Conservation (phyloP, 2,329 filamentous ascomycete genomes). For the Sordariomycetes sp. region DNA sequence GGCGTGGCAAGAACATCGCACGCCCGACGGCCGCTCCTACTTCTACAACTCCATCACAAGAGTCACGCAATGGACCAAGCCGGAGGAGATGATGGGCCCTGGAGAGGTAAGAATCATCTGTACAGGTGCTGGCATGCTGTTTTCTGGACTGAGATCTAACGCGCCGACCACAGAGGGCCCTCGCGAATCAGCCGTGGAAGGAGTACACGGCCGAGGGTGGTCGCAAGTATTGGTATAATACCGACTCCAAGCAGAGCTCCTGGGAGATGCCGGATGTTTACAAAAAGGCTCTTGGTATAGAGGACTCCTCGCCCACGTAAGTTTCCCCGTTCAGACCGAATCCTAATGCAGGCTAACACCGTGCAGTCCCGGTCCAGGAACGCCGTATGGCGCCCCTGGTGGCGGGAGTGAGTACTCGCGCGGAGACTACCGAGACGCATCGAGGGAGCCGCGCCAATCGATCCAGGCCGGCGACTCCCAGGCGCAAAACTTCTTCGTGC, state of each 20-base stretch:
- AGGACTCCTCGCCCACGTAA: conserved; percentile 33
- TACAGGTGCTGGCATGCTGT: neutral
- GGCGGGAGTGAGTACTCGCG: conserved; percentile 11
- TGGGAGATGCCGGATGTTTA: conserved; percentile 90
- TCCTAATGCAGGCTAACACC: conserved; percentile 3
- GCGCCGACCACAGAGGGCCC: conserved; percentile 49
- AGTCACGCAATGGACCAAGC: conserved; percentile 89
- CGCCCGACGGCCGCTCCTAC: conserved; percentile 73
- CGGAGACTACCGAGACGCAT: conserved; percentile 6
- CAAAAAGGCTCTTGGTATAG: conserved; percentile 60
- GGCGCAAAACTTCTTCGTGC: conserved; percentile 45
- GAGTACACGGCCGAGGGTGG: conserved; percentile 83
- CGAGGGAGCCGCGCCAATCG: conserved; percentile 46
- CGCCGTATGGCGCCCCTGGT: neutral
- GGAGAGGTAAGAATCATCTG: conserved; percentile 53
- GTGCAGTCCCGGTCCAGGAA: conserved; percentile 21
- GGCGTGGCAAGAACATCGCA: conserved; percentile 73
- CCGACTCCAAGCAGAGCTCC: conserved; percentile 79
- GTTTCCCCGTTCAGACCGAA: conserved; percentile 8
- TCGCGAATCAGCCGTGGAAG: conserved; percentile 81
- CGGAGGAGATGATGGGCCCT: conserved; percentile 74
- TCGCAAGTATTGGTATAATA: conserved; percentile 92
- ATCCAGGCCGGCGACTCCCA: conserved; percentile 44
- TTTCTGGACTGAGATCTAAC: neutral
- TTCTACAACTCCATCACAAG: conserved; percentile 86